These are phyloP conservation scores for Lotmaria passim DNA, from an alignment of 208 protist species.

Conservation along the genomic window DNA sequence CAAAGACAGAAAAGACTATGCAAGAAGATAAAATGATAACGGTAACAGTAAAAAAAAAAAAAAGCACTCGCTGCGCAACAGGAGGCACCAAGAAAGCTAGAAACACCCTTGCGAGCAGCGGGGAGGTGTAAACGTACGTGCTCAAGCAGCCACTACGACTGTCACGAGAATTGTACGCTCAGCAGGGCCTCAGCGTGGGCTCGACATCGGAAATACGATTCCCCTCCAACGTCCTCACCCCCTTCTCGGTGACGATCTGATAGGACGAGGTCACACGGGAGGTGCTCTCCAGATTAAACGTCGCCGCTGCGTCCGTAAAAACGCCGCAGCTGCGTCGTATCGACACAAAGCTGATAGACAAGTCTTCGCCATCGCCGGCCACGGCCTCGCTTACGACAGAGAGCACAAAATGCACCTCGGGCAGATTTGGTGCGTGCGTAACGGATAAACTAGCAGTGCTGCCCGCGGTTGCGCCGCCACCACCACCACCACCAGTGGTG, in stretches of 20 bases:
- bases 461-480: too few species aligned
- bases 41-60: background rate
- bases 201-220: conserved; percentile 18
- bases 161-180: background rate
- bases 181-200: background rate
- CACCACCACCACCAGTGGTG: background rate
- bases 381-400: conserved; percentile 29
- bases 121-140: too few species aligned
- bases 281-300: conserved; percentile 19
- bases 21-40: background rate
- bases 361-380: conserved; percentile 32
- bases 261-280: conserved; percentile 28
- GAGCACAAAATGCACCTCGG: conserved; percentile 37
- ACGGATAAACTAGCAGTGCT: background rate
- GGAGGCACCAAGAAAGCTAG: too few species aligned
- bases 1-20: too few species aligned
- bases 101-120: too few species aligned
- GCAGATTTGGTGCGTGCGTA: background rate
- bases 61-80: too few species aligned
- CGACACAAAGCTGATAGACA: conserved; percentile 37
- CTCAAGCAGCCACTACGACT: too few species aligned
- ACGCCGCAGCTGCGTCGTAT: conserved; percentile 29
- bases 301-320: conserved; percentile 9
- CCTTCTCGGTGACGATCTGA: conserved; percentile 19
- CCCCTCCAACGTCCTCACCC: conserved; percentile 18